These are phyloP conservation scores for Suillus placidus DNA, from an alignment of 768 basidiomycete species.

Conservation along the genomic window DNA sequence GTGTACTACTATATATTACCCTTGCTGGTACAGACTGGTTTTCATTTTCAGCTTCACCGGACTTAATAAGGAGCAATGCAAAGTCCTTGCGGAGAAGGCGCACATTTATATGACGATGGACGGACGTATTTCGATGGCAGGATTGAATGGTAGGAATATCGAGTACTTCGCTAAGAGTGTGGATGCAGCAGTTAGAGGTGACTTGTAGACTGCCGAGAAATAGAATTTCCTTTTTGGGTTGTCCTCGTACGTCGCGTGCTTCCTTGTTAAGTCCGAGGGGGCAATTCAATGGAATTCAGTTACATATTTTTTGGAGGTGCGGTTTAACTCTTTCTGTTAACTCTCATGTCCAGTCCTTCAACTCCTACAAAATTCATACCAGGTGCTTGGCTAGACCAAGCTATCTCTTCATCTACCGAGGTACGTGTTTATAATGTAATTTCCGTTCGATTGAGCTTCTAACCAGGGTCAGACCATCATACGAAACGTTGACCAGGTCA, in stretches of 20 bases:
- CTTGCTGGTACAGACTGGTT: slow-evolving; percentile 11
- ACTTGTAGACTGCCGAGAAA: slow-evolving; percentile 49
- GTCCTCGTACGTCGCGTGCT: slow-evolving; percentile 26
- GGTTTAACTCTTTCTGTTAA: slow-evolving; percentile 14
- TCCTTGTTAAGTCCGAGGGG: slow-evolving; percentile 12
- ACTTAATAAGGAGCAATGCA: slow-evolving; percentile 75
- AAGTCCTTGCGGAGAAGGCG: slow-evolving; percentile 81
- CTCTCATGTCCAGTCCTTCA: slow-evolving; percentile 18
- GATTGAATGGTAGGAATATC: slow-evolving; percentile 81
- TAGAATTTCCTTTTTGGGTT: slow-evolving; percentile 25
- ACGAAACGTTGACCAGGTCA: neutral
- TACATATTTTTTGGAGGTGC: neutral
- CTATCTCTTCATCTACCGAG: neutral
- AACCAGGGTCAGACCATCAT: neutral
- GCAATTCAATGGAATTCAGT: slow-evolving; percentile 6
- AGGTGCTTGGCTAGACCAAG: slow-evolving; percentile 27
- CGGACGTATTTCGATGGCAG: slow-evolving; percentile 94
- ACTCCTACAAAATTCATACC: slow-evolving; percentile 22
- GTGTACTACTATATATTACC: neutral
- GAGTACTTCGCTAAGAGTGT: slow-evolving; percentile 90
- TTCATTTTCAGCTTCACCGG: slow-evolving; percentile 74
- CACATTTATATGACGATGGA: slow-evolving; percentile 95
- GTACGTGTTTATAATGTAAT: neutral
- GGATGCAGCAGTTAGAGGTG: slow-evolving; percentile 78
- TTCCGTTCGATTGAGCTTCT: neutral